Evolutionary conservation across 169 alveolate species (phyloP), one percentile per base, ranked within the genome.

Genomic region (Miamiensis avidus): DNA sequence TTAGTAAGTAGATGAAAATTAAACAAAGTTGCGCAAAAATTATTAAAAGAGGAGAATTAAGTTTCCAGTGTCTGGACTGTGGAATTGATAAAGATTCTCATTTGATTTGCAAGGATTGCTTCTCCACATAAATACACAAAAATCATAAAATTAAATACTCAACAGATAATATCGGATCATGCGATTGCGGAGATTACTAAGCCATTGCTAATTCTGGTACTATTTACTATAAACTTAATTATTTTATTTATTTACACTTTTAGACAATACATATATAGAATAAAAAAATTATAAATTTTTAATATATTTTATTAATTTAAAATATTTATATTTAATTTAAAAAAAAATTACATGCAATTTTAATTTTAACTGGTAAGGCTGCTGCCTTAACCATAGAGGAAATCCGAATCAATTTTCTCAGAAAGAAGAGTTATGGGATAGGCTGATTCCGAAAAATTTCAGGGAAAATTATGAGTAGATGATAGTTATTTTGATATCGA

Each of bases 111-210:
- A 65, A 29, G 20, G 65, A 72, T n/a, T 79, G 84, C 20, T 79
- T 79, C 29, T 29, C 65, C n/a, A 74, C 74, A 79, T 75, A 79
- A 29, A 34, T 34, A 34, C 84, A 79, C 29, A 28, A 34, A 34
- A 74, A 74, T 4, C 84, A 79, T 25, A 79, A 79, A 79, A 74
- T 79, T 29, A 30, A 65, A 34, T 79, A 79, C 64, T 79, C 74
- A 29, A 65, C 84, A n/a, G 31, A 49, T 6, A 34, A 79, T 34
- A 74, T 34, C 15, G 84, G 84, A 0, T 49, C 64, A 49, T 79
- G 84, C 20, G 84, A 79, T 64, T 79, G 84, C 29, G 84, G 84
- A 49, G 76, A 79, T 79, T 34, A 20, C 64, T 29, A 79, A 79
- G 76, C 84, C 11, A 73, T n/a, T 73, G 28, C 1, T 4, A 73